These are phyloP conservation scores for Aphanomyces invadans DNA, from an alignment of 352 stramenopile species.

Conservation along the genomic window DNA sequence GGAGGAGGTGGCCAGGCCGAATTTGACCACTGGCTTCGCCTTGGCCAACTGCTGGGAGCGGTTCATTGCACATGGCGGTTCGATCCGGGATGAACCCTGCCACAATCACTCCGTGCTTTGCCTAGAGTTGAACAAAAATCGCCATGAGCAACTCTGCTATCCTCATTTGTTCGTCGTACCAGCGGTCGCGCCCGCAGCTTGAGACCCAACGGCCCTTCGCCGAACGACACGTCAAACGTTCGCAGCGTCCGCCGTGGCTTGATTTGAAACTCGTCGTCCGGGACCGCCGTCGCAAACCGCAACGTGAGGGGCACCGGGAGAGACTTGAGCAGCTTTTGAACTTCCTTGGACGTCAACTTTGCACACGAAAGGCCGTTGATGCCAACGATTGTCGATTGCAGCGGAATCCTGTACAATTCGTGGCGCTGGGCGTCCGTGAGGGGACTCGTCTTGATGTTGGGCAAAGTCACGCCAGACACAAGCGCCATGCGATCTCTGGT, in stretches of 20 bases:
- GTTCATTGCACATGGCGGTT: slow-evolving; percentile 31
- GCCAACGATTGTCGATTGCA: slow-evolving; percentile 35
- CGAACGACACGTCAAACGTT: slow-evolving; percentile 53
- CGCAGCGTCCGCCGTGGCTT: slow-evolving; percentile 42
- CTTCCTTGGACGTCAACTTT: slow-evolving; percentile 65
- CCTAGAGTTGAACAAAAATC: too few species aligned
- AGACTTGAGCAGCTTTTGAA: slow-evolving; percentile 43
- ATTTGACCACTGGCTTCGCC: slow-evolving; percentile 71
- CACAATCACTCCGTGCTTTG: slow-evolving; percentile 62
- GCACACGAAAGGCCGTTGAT: slow-evolving; percentile 69
- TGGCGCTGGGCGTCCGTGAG: not conserved
- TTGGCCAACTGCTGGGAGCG: slow-evolving; percentile 22
- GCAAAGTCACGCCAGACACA: slow-evolving; percentile 8
- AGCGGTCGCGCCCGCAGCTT: slow-evolving; percentile 66
- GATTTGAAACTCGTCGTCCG: slow-evolving; percentile 51
- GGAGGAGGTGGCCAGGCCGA: slow-evolving; percentile 51
- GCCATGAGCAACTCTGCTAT: too few species aligned
- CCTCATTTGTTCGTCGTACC: slow-evolving; percentile 14
- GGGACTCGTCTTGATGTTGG: not conserved
- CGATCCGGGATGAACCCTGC: slow-evolving; percentile 58
- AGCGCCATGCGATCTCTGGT: slow-evolving; percentile 12
- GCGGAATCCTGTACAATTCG: not conserved
- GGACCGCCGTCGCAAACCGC: slow-evolving; percentile 49
- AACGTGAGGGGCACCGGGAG: slow-evolving; percentile 49
- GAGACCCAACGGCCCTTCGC: slow-evolving; percentile 62